phyloP scores from a whole-genome alignment of 129 eudicot species.

The Chrysanthemum seticuspe region DNA sequence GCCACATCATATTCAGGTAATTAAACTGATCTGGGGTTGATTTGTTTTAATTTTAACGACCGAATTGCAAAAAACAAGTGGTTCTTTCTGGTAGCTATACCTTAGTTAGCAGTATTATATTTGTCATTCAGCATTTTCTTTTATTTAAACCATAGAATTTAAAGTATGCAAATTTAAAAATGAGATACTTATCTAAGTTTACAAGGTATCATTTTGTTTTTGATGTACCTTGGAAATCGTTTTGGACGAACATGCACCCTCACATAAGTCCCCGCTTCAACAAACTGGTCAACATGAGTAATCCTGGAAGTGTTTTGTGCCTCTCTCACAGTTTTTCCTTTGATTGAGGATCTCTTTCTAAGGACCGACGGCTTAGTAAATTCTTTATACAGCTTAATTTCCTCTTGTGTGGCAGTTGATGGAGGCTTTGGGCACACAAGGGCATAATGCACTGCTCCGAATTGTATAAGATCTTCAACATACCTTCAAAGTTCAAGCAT shows the following conservation, averaged over 20 bases:
- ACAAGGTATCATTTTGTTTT: background rate
- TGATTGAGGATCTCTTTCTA: conserved; percentile 65
- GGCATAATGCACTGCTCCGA: conserved; percentile 91
- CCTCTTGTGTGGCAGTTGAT: conserved; percentile 75
- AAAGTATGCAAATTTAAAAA: background rate
- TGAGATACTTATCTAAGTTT: background rate
- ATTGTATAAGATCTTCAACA: conserved; percentile 93
- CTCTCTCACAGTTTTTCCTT: conserved; percentile 88
- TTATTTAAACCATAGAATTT: too few species aligned
- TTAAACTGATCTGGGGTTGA: background rate
- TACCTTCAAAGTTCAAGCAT: conserved; percentile 53
- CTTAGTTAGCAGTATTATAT: background rate
- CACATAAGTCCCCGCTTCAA: conserved; percentile 86
- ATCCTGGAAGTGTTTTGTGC: conserved; percentile 84
- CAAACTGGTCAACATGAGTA: conserved; percentile 56
- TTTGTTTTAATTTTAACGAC: background rate
- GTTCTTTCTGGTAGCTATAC: background rate
- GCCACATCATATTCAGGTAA: background rate
- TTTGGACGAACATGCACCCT: conserved; percentile 95
- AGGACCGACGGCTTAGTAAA: conserved; percentile 64
- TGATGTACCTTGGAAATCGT: conserved; percentile 80
- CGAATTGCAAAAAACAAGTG: background rate
- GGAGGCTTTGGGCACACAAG: conserved; percentile 95
- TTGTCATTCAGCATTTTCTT: too few species aligned
- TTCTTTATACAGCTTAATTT: conserved; percentile 56